Conservation (phyloP, 2,329 filamentous ascomycete species). For the Aspergillus sp. region DNA sequence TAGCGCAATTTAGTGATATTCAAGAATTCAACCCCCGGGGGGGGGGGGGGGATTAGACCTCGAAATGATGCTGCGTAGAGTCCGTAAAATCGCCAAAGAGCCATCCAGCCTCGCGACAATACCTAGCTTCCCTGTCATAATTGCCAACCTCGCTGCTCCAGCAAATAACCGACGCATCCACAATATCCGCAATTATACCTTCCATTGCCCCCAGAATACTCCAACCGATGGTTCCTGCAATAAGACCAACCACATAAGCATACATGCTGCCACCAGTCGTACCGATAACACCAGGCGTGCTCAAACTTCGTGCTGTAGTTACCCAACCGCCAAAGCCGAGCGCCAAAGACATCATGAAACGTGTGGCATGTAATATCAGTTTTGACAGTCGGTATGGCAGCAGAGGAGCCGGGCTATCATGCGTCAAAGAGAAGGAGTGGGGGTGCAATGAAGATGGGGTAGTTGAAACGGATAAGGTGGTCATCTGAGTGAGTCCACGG, state of each 20-base stretch:
- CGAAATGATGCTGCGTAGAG: constrained; percentile 1
- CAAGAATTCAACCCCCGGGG: background rate
- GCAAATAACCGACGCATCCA: constrained; percentile 85
- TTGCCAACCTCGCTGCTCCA: constrained; percentile 82
- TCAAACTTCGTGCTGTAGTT: constrained; percentile 73
- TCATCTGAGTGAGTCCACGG: constrained; percentile 71
- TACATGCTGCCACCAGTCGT: constrained; percentile 72
- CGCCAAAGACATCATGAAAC: constrained; percentile 82
- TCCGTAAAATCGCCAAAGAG: constrained; percentile 62
- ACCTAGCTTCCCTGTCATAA: constrained; percentile 57
- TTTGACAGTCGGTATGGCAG: constrained; percentile 87
- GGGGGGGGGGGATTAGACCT: background rate
- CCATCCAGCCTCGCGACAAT: constrained; percentile 85
- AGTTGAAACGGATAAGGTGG: constrained; percentile 66
- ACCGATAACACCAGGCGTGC: constrained; percentile 46
- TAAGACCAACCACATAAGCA: constrained; percentile 85
- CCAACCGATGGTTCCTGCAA: constrained; percentile 93
- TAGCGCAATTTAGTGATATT: too few relatives aligned
- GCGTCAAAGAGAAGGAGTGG: constrained; percentile 36
- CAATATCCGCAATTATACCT: constrained; percentile 75
- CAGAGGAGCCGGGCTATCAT: constrained; percentile 47
- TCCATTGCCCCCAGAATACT: constrained; percentile 87
- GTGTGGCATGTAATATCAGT: constrained; percentile 80
- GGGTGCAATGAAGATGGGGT: constrained; percentile 57
- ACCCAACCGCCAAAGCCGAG: constrained; percentile 97